Evolutionary conservation across 2,329 filamentous ascomycete genomes (phyloP).

Genomic region (Colletotrichum sublineola): DNA sequence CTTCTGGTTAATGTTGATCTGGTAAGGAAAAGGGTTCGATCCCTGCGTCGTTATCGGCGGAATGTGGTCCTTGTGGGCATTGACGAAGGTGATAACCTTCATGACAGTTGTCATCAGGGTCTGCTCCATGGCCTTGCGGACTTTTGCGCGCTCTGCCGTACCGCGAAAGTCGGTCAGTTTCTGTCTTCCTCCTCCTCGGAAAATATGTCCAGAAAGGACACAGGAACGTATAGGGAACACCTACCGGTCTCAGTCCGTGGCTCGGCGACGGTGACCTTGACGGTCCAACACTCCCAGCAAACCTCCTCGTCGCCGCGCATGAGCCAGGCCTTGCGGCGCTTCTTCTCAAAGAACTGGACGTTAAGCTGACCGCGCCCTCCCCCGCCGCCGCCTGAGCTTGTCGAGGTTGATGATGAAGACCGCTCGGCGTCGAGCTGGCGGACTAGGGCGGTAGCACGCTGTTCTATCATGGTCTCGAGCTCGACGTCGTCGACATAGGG

Average conservation of each 20-base stretch:
- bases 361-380: conserved; percentile 83
- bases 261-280: conserved; percentile 93
- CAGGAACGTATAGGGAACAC: conserved; percentile 48
- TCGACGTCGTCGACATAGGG: conserved; percentile 91
- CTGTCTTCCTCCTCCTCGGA: not conserved
- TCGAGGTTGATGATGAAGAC: conserved; percentile 45
- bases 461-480: conserved; percentile 93
- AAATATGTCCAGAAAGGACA: not conserved
- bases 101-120: conserved; percentile 88
- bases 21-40: conserved; percentile 95
- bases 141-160: conserved; percentile 84
- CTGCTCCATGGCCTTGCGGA: conserved; percentile 90
- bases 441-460: conserved; percentile 83
- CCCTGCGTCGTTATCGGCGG: conserved; percentile 95
- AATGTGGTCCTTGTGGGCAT: conserved; percentile 93
- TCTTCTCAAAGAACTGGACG: conserved; percentile 96
- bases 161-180: conserved; percentile 7
- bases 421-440: conserved; percentile 79
- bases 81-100: conserved; percentile 90
- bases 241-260: conserved; percentile 89
- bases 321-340: conserved; percentile 83
- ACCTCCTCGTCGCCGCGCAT: conserved; percentile 90
- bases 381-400: conserved; percentile 49
- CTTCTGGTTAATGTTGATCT: conserved; percentile 89
- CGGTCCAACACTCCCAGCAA: conserved; percentile 96